Evolutionary conservation across 2,329 filamentous ascomycete species (phyloP), one percentile per base, ranked within the genome.

Genomic region (Septoria petroselini): DNA sequence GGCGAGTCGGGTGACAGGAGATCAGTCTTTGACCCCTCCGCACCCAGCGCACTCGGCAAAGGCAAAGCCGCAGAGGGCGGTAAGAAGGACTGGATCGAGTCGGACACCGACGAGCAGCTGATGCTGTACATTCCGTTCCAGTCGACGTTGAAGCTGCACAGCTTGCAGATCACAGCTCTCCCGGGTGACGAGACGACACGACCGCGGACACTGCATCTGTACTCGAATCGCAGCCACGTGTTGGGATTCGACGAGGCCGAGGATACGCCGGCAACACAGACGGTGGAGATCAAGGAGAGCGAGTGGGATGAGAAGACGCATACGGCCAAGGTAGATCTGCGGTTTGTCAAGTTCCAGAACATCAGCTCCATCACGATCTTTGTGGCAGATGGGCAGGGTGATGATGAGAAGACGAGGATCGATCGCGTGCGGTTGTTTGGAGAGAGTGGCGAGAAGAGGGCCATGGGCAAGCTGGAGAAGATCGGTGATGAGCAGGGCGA

Each of bases 261-360:
- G 52, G 88, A 91, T 63, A 84, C 87, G 45, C 78, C 84, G 41
- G 80, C 88, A 1, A 91, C 88, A 12, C 93, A 98, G 71, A 79
- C 77, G 44, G 82, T 96, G 52, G 84, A 84, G 62, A 77, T 98
- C 35, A 76, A 78, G 54, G 75, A 83, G 38, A 77, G 79, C 44
- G 88, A 95, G 65, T 98, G 93, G 91, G 73, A 77, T 53, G 61
- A 67, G 53, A 68, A 71, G 61, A 77, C 74, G 2, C 71, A 70
- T 14, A 78, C 75, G 1, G 75, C 75, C 14, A 76, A 74, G 63
- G 59, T 77, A 21, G 74, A 77, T 70, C 73, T 97, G 62, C 86
- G 91, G 11, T 96, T 91, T 65, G 93, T 98, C 71, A 96, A 96
- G 74, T 98, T 97, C 76, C 93, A 97, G 73, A 94, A 90, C 66